Evolutionary conservation across 768 basidiomycete genomes (phyloP).

Genomic region (Collybiopsis confluens): DNA sequence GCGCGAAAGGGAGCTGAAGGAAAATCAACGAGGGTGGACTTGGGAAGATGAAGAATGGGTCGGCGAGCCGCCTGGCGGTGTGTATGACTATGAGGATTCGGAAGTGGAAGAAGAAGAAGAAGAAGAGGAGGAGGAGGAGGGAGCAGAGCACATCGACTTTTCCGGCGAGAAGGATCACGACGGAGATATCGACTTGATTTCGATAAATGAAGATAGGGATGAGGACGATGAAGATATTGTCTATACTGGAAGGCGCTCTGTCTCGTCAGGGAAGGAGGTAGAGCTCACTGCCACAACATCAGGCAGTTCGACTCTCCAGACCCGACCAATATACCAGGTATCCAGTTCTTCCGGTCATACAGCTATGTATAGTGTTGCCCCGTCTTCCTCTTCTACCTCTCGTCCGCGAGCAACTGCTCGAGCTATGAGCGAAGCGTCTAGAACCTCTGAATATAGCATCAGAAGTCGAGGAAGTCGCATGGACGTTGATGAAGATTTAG

Average conservation of each 20-base stretch:
- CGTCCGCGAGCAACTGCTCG: not conserved
- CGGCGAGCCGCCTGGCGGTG: slow-evolving; percentile 69
- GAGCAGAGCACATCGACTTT: slow-evolving; percentile 18
- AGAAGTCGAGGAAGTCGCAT: slow-evolving; percentile 1
- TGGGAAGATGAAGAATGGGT: slow-evolving; percentile 63
- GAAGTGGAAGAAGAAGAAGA: slow-evolving; percentile 21
- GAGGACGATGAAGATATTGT: slow-evolving; percentile 10
- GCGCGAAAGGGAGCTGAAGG: not conserved
- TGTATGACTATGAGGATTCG: slow-evolving; percentile 63
- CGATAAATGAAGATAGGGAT: slow-evolving; percentile 12
- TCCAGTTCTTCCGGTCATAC: too few relatives aligned
- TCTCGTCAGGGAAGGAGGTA: not conserved
- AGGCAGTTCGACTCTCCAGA: not conserved
- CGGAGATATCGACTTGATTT: slow-evolving; percentile 1
- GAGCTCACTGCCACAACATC: not conserved
- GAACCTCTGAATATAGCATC: not conserved
- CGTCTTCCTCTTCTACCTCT: not conserved
- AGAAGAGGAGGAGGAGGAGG: slow-evolving; percentile 18
- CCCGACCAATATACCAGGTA: not conserved
- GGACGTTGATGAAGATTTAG: not conserved
- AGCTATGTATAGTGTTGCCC: not conserved
- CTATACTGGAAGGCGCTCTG: not conserved
- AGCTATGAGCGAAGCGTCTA: slow-evolving; percentile 1
- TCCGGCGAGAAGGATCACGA: slow-evolving; percentile 15
- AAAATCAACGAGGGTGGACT: not conserved